Evolutionary conservation across 2,329 filamentous ascomycete genomes (phyloP), one percentile per base, ranked within the genome.

Genomic region (Paecilomyces dactylethromorphus): DNA sequence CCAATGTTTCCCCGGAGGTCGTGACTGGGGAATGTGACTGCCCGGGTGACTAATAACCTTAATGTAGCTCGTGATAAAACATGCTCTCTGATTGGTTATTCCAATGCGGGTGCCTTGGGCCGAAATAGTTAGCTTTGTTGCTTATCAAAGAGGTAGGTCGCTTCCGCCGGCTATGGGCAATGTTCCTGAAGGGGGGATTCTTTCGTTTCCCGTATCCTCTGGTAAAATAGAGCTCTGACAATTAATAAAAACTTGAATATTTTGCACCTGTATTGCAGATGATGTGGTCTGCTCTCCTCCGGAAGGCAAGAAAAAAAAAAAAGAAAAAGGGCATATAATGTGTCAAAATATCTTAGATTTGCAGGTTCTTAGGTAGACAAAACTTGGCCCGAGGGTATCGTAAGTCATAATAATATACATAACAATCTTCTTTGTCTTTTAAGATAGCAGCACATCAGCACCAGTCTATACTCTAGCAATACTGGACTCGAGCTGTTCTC

Each of bases 401-500:
- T 45, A 45, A 45, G 15, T 45, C 15, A 18, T 45, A 18, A 21
- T n/a, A n/a, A n/a, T n/a, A n/a, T n/a, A n/a, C n/a, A 45, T n/a
- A 45, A 18, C 4, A 18, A 45, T 45, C 39, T 6, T 45, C 39
- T 45, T n/a, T 7, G 21, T 45, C 39, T 7, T 7, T 45, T 7
- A 18, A 18, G 15, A 21, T 45, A 18, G 39, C n/a, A 18, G 39
- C 39, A 45, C 15, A 45, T n/a, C 39, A 8, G 39, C 1, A 15
- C 10, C 45, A 7, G 33, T 39, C 32, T 55, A 21, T 26, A 35
- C 8, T 45, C 7, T 7, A n/a, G 29, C 53, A 53, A 52, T 60
- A 54, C 49, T 33, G 8, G 12, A 24, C 49, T 60, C 49, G 53
- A 24, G 21, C 35, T 57, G 22, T 56, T 52, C 54, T 64, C 58